phyloP scores from a whole-genome alignment of 352 stramenopile genomes.

The Phytophthora citricola region DNA sequence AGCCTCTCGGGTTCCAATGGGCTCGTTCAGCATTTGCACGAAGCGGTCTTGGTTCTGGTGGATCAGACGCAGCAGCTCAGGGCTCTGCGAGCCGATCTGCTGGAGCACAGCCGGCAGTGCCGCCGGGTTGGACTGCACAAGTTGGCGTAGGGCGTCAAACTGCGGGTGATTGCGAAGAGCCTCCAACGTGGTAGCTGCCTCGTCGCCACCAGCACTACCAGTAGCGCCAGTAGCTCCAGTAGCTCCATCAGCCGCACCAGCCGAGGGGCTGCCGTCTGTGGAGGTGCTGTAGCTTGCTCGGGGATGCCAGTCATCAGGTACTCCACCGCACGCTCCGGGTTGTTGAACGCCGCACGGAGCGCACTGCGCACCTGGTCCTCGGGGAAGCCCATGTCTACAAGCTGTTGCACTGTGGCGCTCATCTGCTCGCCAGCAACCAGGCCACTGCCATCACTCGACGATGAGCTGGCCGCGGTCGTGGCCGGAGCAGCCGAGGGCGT shows the following conservation, averaged over 20 bases:
- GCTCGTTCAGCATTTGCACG: slow-evolving; percentile 90
- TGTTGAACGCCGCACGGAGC: slow-evolving; percentile 86
- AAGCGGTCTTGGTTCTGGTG: slow-evolving; percentile 90
- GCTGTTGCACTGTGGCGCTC: slow-evolving; percentile 70
- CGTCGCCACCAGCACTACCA: slow-evolving; percentile 22
- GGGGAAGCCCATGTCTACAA: slow-evolving; percentile 89
- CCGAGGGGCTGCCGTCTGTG: slow-evolving; percentile 31
- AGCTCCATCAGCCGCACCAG: slow-evolving; percentile 11
- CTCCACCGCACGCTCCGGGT: slow-evolving; percentile 86
- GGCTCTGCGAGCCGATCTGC: slow-evolving; percentile 86
- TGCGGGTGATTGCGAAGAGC: slow-evolving; percentile 85
- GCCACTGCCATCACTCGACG: slow-evolving; percentile 24
- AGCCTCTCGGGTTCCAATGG: slow-evolving; percentile 64
- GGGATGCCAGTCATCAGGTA: slow-evolving; percentile 92
- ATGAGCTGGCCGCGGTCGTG: slow-evolving; percentile 37
- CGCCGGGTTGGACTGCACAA: slow-evolving; percentile 87
- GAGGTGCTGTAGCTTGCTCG: slow-evolving; percentile 45
- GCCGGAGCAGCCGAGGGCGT: slow-evolving; percentile 67
- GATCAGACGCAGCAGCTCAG: slow-evolving; percentile 85
- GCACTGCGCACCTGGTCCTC: slow-evolving; percentile 85
- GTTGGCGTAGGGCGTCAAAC: slow-evolving; percentile 81
- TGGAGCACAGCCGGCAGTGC: slow-evolving; percentile 82
- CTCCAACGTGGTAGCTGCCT: slow-evolving; percentile 63
- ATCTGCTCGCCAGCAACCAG: slow-evolving; percentile 45
- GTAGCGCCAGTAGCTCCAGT: slow-evolving; percentile 7